phyloP scores from a whole-genome alignment of 371 early-diverging fungal genomes.

The Capniomyces stellatus region DNA sequence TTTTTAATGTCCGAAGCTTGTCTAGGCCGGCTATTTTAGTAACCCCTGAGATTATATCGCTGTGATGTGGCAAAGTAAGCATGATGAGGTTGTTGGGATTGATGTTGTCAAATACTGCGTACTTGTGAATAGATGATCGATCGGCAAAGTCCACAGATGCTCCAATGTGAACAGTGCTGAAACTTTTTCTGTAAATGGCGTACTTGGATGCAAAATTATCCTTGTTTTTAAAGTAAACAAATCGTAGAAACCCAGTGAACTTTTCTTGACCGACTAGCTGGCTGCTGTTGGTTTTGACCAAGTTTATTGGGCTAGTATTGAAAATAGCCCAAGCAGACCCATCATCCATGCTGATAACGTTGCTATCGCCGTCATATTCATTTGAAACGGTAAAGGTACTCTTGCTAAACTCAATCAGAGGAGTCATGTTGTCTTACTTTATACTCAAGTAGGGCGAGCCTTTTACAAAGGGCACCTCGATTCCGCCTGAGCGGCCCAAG shows the following conservation, averaged over 20 bases:
- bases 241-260: slow-evolving; percentile 12
- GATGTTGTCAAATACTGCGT: slow-evolving; percentile 5
- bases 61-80: slow-evolving; percentile 19
- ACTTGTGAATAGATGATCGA: slow-evolving; percentile 14
- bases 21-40: too few relatives aligned
- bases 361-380: not conserved
- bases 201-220: slow-evolving; percentile 8
- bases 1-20: slow-evolving; percentile 41
- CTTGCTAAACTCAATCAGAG: slow-evolving; percentile 1
- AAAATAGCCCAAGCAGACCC: slow-evolving; percentile 15
- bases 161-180: slow-evolving; percentile 10
- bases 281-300: not conserved
- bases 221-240: slow-evolving; percentile 1
- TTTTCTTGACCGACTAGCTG: not conserved
- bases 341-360: slow-evolving; percentile 8
- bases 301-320: slow-evolving; percentile 1
- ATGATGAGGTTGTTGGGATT: slow-evolving; percentile 6
- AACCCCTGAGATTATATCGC: slow-evolving; percentile 8
- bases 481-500: not conserved
- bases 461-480: slow-evolving; percentile 18
- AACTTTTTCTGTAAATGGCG: slow-evolving; percentile 11
- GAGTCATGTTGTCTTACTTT: slow-evolving; percentile 3
- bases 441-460: slow-evolving; percentile 19
- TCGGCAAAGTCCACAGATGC: slow-evolving; percentile 9
- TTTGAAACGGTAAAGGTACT: not conserved